Evolutionary conservation across 345 rosid species (phyloP), one percentile per base, ranked within the genome.

Genomic region (rapeseed (Brassica napus)): DNA sequence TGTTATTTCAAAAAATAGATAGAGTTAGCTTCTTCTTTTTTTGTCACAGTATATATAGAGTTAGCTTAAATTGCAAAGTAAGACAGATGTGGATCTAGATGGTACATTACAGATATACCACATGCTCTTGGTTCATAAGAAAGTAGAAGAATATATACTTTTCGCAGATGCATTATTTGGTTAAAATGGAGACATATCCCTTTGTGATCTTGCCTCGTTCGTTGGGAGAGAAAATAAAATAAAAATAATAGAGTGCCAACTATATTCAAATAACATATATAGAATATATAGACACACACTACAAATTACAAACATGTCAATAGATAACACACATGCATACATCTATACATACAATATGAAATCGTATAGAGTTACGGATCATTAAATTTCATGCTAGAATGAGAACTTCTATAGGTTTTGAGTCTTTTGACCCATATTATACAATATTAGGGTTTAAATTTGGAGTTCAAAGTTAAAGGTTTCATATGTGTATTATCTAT

Each of bases 51-150:
- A 26, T 26, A 26, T 26, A 8, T 23, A 59, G 42, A 58, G 59
- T 66, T 65, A 66, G 1, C 68, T 67, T 10, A 73, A 49, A 35
- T 47, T 54, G 75, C 61, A 44, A 80, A 72, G 80, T n/a, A 75
- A 66, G 81, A 63, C 81, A 79, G 85, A 79, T 75, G 73, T 83
- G 83, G 77, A 79, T 79, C 81, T 83, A 61, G 83, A 80, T 34
- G 72, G 79, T 82, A 79, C 80, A 78, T 60, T 71, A 78, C 85
- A 83, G 83, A 78, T 75, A 68, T 61, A 81, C 83, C 85, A 83
- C 85, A 79, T 83, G 83, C 75, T 76, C 71, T 79, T 73, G 78
- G 80, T 79, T 76, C 74, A 79, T 67, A 34, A 72, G 49, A 83
- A 79, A 74, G 78, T 71, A 61, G 78, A 77, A 76, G 81, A 79